Evolutionary conservation across 2,329 filamentous ascomycete genomes (phyloP), one percentile per base, ranked within the genome.

Genomic region (Colletotrichum godetiae): DNA sequence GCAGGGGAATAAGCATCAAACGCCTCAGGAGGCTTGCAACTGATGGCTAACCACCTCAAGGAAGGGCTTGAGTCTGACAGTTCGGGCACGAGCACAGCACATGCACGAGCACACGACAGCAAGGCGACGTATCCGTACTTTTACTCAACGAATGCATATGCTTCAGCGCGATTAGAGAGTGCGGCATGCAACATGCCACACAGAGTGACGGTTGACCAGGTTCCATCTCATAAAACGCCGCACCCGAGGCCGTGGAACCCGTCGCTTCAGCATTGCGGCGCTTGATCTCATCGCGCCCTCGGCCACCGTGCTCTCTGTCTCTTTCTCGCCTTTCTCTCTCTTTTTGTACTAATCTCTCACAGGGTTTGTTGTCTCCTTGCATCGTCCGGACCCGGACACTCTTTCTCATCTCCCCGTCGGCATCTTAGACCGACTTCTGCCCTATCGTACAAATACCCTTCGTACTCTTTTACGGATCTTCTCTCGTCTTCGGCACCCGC

Each of bases 191-290:
- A 42, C 15, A 64, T 70, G 62, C 55, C 59, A 60, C 60, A 59
- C 37, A 58, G 58, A 12, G 57, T n/a, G n/a, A n/a, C n/a, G n/a
- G n/a, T 42, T 42, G 42, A 27, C 69, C 61, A 19, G 58, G 35
- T 58, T 19, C 65, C 49, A 58, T 57, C 68, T 72, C 68, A 68
- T 57, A 63, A 64, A 65, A 73, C 59, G 66, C 66, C 70, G 33
- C 60, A 65, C 46, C 67, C 60, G 60, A 69, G 66, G 64, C 58
- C n/a, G 60, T 65, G 55, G 63, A 61, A 67, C 63, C 49, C 46
- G 37, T 42, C 31, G 53, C 59, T 27, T 52, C 42, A 49, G 29
- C 57, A 56, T 13, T 62, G 49, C n/a, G 57, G 22, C 65, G 35
- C 70, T 70, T 70, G 70, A 70, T 60, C 70, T 73, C 60, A 56